Base-by-base conservation (phyloP, 441 rosid species). In the Lepidium campestre region DNA sequence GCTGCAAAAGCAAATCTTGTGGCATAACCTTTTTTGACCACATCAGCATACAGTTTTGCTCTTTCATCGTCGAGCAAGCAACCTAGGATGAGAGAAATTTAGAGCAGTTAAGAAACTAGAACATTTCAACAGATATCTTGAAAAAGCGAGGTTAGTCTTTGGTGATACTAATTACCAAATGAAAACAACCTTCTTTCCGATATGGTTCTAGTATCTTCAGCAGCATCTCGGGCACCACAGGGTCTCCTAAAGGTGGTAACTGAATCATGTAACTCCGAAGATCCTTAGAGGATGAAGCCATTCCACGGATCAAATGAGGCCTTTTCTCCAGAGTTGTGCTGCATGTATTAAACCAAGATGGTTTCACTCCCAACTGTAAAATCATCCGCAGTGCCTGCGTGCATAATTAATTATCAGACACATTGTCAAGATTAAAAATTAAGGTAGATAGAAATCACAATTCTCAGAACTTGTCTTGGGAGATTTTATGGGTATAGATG, bases 161-260 rank as follows among this genome's bases (percentile, higher is more conserved):
- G 44, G 56, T n/a, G 59, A 61, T 46, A 37, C 48, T 69, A 41
- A 29, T 29, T 22, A 60, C 31, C 9, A 67, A 47, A 20, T 68
- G 40, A 77, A 62, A 59, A 47, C 29, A 55, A 91, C 99, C 97
- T 83, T 86, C 92, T 70, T 78, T 89, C 14, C 94, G 81, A 61
- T 91, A 94, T 52, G 96, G 97, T 75, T 94, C 97, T 73, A 91
- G 79, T 61, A 91, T 88, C 85, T 94, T 94, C 64, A 94, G 89
- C 46, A 94, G 88, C 97, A 94, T 86, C 82, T 94, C 99, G 57
- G 96, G 96, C 72, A 94, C 92, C 14, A 89, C 99, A 46, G 96
- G 82, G 63, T 94, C 99, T 63, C 95, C 97, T 65, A 85, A 59
- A 36, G 86, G 72, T 64, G 96, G 97, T 72, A 85, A 76, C 77